Evolutionary conservation across 73 alveolate species (phyloP).

Genomic region (Halteria grandinella): DNA sequence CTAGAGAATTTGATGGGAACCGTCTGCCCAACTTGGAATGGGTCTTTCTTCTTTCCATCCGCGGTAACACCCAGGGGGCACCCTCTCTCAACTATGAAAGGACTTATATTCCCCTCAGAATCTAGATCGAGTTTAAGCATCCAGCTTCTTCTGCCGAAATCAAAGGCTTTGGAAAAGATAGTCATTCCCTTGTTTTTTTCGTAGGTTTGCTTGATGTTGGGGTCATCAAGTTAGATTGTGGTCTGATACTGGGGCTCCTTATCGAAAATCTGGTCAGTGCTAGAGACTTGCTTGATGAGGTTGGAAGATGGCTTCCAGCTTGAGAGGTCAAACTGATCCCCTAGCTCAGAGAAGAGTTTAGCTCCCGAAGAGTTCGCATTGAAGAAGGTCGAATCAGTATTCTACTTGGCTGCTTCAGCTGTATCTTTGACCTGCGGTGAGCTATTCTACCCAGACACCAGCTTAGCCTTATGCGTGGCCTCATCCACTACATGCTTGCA

Average conservation of each 20-base stretch:
- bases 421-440: neutral
- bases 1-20: constrained; percentile 42
- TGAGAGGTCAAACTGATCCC: no score
- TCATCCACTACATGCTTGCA: constrained; percentile 8
- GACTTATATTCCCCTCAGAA: constrained; percentile 4
- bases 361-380: no score
- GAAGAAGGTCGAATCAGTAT: constrained; percentile 20
- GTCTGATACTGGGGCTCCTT: constrained; percentile 10
- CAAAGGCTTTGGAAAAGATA: constrained; percentile 28
- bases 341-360: no score
- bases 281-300: neutral
- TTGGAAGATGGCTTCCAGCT: constrained; percentile 35
- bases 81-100: constrained; percentile 42
- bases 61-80: no score
- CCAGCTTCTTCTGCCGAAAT: constrained; percentile 55
- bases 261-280: neutral
- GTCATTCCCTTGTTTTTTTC: constrained; percentile 22
- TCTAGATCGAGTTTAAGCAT: constrained; percentile 29
- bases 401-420: neutral
- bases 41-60: neutral
- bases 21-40: neutral
- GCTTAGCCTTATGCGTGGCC: neutral
- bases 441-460: neutral
- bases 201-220: neutral
- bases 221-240: neutral